Conservation (phyloP, 306 rosid species). For the Pterocarpus macrocarpus region DNA sequence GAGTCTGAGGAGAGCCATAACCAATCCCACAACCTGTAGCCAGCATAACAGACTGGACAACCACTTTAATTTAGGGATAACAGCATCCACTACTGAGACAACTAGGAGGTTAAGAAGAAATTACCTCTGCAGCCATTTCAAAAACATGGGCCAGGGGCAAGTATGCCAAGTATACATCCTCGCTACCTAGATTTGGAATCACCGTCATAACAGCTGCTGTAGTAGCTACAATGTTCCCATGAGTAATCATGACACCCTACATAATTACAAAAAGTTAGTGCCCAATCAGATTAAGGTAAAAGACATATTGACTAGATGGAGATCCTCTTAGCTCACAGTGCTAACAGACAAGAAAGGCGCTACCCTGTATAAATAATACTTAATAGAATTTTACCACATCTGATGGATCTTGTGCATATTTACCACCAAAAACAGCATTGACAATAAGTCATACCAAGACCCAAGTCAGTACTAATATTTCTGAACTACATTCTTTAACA, state of each 20-base stretch:
- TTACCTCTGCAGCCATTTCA: slow-evolving; percentile 95
- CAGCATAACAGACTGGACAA: slow-evolving; percentile 83
- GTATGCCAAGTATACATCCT: slow-evolving; percentile 90
- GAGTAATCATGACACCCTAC: slow-evolving; percentile 97
- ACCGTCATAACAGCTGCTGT: slow-evolving; percentile 79
- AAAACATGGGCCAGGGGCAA: slow-evolving; percentile 96
- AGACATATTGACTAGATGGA: neutral
- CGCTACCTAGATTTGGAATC: slow-evolving; percentile 67
- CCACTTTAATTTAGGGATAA: slow-evolving; percentile 50
- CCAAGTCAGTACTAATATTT: slow-evolving; percentile 34
- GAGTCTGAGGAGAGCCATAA: slow-evolving; percentile 78
- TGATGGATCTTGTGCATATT: neutral
- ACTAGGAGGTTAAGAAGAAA: slow-evolving; percentile 36
- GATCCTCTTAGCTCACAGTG: slow-evolving; percentile 34
- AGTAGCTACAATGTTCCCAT: slow-evolving; percentile 89
- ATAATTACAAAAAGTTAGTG: slow-evolving; percentile 43
- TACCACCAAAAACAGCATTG: slow-evolving; percentile 30
- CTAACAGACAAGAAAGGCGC: neutral
- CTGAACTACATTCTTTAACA: slow-evolving; percentile 11
- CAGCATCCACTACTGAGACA: slow-evolving; percentile 12
- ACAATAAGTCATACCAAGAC: slow-evolving; percentile 22
- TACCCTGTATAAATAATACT: neutral
- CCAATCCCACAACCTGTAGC: slow-evolving; percentile 81
- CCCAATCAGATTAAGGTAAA: slow-evolving; percentile 26
- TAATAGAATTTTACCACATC: slow-evolving; percentile 3